Evolutionary conservation across 768 basidiomycete species (phyloP), one percentile per base, ranked within the genome.

Genomic region (Cubamyces lactineus): DNA sequence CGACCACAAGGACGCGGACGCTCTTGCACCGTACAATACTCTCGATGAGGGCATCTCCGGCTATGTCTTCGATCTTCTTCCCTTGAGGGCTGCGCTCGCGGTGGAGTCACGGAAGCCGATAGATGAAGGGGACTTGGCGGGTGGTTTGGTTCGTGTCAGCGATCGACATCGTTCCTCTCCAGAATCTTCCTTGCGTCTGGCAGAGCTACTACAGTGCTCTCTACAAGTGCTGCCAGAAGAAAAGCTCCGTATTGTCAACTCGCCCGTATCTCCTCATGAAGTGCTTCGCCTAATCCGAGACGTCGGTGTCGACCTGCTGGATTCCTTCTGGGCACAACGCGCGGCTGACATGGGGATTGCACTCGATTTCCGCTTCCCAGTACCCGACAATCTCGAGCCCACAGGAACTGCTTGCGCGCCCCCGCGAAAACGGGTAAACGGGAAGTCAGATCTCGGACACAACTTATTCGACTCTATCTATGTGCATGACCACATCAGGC

Each of bases 361-460:
- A 0, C 77, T 96, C 7, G 93, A 94, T 67, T 94, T 95, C 70
- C 70, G 68, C 3, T 94, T 96, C 71, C 92, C 91, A 0, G 79
- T 67, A 7, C 60, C 30, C 8, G 48, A 17, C 21, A 41, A 43
- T 4, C 19, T 17, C 5, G 19, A 17, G 21, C 12, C 17, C 2
- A 1, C 15, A 21, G 13, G 41, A 0, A 23, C 24, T 8, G n/a
- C 34, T 8, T 67, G 52, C 53, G 49, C 45, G 1, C 49, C 57
- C 6, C 67, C 63, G 19, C 48, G 41, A n/a, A 53, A 39, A 30
- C 49, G 63, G 28, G 17, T 48, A n/a, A 52, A 63, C 23, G 74
- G 72, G 16, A 78, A 73, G 65, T 65, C 64, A 9, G 79, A 84
- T 45, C 66, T 93, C 8, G 93, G 91, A 0, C 86, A 90, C 65